A percentile compares a stretch with the other conserved stretches of the same genome.
These are phyloP conservation scores for Amphichorda felina DNA, from an alignment of 2,329 filamentous ascomycete species.

Conservation along the genomic window DNA sequence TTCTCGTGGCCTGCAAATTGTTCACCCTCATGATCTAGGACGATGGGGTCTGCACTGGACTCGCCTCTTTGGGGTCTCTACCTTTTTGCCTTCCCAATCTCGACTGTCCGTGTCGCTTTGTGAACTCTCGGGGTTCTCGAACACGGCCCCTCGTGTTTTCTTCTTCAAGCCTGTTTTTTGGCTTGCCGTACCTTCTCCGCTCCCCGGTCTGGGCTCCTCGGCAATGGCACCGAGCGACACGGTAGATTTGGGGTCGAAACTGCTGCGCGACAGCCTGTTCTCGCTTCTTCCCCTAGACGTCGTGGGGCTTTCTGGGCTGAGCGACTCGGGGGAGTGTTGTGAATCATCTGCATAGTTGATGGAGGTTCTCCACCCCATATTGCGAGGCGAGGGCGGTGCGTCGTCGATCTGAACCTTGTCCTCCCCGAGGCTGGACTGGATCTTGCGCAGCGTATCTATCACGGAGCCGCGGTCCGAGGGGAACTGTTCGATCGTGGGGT, in stretches of 20 bases:
- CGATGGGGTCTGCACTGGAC: background rate
- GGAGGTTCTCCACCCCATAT: slow-evolving; percentile 8
- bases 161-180: background rate
- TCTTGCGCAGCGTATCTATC: slow-evolving; percentile 30
- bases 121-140: background rate
- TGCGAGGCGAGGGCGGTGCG: slow-evolving; percentile 23
- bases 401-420: slow-evolving; percentile 24
- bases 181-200: background rate
- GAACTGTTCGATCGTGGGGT: slow-evolving; percentile 36
- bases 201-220: slow-evolving; percentile 23
- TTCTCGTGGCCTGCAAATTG: too few relatives aligned
- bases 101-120: too few relatives aligned
- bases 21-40: too few relatives aligned
- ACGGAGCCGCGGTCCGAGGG: slow-evolving; percentile 32
- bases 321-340: slow-evolving; percentile 18
- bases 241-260: slow-evolving; percentile 22
- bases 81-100: background rate
- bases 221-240: slow-evolving; percentile 33
- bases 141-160: background rate
- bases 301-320: slow-evolving; percentile 22
- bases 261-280: slow-evolving; percentile 18
- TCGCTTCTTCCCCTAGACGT: slow-evolving; percentile 18
- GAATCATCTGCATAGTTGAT: slow-evolving; percentile 24
- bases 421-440: slow-evolving; percentile 30
- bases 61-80: background rate